phyloP scores from a whole-genome alignment of 306 rosid species.

The Medicago arabica region DNA sequence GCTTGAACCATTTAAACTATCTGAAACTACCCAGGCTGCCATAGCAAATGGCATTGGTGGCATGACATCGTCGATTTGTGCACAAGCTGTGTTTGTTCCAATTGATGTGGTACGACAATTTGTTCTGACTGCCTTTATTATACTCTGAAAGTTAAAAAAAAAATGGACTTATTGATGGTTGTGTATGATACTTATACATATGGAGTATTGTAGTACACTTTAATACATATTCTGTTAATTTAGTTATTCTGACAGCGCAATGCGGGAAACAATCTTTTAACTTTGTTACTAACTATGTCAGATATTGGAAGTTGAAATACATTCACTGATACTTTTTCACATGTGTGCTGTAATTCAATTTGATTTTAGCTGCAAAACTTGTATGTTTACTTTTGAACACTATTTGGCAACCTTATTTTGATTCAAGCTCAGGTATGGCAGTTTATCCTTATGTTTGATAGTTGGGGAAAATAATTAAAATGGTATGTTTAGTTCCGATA shows the following conservation, averaged over 20 bases:
- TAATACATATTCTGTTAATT: conserved; percentile 9
- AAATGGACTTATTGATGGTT: too few relatives aligned
- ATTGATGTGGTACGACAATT: conserved; percentile 83
- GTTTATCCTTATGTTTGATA: too few relatives aligned
- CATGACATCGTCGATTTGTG: conserved; percentile 81
- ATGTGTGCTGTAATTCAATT: conserved; percentile 1
- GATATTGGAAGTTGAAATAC: background rate
- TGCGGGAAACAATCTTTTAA: background rate
- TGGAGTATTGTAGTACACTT: conserved; percentile 29
- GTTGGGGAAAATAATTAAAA: too few relatives aligned
- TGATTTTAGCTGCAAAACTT: background rate
- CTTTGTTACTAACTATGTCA: conserved; percentile 4
- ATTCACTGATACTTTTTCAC: conserved; percentile 20
- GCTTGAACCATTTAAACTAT: conserved; percentile 71
- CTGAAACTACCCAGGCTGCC: conserved; percentile 88
- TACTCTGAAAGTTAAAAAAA: too few relatives aligned
- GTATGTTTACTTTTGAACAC: background rate
- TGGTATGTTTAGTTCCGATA: too few relatives aligned
- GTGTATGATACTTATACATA: conserved; percentile 33
- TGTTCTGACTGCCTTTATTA: too few relatives aligned
- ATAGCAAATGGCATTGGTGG: conserved; percentile 94
- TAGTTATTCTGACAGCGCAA: conserved; percentile 24
- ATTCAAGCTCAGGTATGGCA: background rate
- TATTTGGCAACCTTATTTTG: conserved; percentile 11
- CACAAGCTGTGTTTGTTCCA: conserved; percentile 96